Evolutionary conservation across 2,329 filamentous ascomycete genomes (phyloP).

Genomic region (Ascochyta lentis): DNA sequence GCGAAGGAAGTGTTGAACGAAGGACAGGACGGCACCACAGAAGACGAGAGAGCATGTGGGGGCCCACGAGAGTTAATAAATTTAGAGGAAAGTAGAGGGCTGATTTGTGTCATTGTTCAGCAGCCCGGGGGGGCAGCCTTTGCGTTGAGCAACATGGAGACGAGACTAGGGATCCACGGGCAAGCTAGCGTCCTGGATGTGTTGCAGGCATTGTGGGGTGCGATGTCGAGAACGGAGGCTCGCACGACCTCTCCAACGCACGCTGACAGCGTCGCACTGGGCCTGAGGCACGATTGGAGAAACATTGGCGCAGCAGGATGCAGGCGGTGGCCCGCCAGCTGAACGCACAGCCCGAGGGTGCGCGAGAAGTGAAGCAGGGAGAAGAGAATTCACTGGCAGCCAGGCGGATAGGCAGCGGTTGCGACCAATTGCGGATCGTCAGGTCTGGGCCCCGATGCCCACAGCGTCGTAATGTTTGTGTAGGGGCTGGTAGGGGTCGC

Average conservation of each 20-base stretch:
- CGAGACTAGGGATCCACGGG: slow-evolving; percentile 27
- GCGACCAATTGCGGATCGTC: slow-evolving; percentile 30
- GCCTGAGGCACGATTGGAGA: slow-evolving; percentile 24
- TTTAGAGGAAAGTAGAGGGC: slow-evolving; percentile 39
- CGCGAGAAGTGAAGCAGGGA: slow-evolving; percentile 21
- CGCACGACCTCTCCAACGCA: slow-evolving; percentile 36
- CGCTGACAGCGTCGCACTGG: slow-evolving; percentile 30
- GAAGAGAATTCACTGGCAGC: slow-evolving; percentile 19
- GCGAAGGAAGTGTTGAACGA: slow-evolving; percentile 34
- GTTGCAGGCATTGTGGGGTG: slow-evolving; percentile 38
- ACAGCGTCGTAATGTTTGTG: slow-evolving; percentile 26
- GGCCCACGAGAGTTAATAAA: slow-evolving; percentile 41
- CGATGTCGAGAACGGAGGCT: slow-evolving; percentile 32
- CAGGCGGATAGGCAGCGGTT: slow-evolving; percentile 11
- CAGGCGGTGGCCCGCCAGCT: slow-evolving; percentile 29
- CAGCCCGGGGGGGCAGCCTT: slow-evolving; percentile 36
- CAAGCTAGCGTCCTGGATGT: slow-evolving; percentile 37
- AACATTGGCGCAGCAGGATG: slow-evolving; percentile 37
- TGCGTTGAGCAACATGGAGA: slow-evolving; percentile 43
- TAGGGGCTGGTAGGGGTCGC: slow-evolving; percentile 30
- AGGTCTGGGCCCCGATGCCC: slow-evolving; percentile 21
- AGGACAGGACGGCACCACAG: slow-evolving; percentile 29
- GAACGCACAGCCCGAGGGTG: slow-evolving; percentile 21
- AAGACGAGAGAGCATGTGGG: slow-evolving; percentile 36
- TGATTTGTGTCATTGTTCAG: slow-evolving; percentile 44